Conservation (phyloP, 768 basidiomycete species). For the Harrya chromipes region DNA sequence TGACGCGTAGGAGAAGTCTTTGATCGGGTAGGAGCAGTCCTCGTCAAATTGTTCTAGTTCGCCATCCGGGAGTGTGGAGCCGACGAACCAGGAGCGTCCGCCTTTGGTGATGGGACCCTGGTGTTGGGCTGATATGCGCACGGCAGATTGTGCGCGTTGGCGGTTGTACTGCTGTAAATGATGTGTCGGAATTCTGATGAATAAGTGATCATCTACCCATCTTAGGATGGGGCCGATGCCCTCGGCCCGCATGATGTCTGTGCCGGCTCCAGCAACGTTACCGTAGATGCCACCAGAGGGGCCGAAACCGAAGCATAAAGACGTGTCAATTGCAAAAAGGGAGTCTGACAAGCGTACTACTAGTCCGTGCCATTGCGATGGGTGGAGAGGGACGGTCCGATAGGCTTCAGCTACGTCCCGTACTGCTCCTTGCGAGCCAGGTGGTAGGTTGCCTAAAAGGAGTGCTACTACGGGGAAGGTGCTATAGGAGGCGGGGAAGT, state of each 20-base stretch:
- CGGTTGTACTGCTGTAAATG: neutral
- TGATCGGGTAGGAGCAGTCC: too few species aligned
- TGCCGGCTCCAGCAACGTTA: neutral
- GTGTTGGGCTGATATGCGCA: too few species aligned
- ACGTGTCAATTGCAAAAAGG: slow-evolving; percentile 6
- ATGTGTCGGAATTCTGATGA: slow-evolving; percentile 7
- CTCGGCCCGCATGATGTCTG: slow-evolving; percentile 7
- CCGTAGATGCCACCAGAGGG: slow-evolving; percentile 1
- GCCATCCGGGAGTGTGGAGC: too few species aligned
- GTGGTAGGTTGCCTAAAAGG: neutral
- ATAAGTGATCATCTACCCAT: slow-evolving; percentile 8
- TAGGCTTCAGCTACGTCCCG: slow-evolving; percentile 1
- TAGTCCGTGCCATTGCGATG: slow-evolving; percentile 34
- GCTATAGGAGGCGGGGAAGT: neutral
- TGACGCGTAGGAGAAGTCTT: too few species aligned
- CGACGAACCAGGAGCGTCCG: too few species aligned
- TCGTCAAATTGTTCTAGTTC: too few species aligned
- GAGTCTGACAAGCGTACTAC: slow-evolving; percentile 23
- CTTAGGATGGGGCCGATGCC: slow-evolving; percentile 1
- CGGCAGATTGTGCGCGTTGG: too few species aligned
- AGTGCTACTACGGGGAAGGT: neutral
- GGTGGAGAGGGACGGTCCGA: slow-evolving; percentile 29
- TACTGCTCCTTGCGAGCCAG: neutral
- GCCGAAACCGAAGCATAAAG: neutral
- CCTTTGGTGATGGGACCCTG: too few species aligned